Conservation (phyloP, 805 yeast genomes). For the Suhomyces faveliae region DNA sequence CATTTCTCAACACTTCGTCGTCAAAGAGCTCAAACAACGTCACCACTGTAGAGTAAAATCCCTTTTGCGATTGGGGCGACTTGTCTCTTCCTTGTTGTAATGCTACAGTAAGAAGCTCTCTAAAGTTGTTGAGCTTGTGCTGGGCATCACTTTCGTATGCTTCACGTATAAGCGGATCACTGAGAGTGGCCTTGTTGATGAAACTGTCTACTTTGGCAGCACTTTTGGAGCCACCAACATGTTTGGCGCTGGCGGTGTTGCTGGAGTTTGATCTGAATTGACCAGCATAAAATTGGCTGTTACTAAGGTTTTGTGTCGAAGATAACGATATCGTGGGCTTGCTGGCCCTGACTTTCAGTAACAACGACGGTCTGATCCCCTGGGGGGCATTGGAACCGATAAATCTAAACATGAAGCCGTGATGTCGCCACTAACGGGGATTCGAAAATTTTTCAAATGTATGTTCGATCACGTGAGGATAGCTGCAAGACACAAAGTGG, state of each 20-base stretch:
- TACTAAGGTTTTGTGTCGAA: background rate
- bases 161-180: constrained; percentile 24
- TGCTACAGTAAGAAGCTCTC: constrained; percentile 27
- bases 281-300: constrained; percentile 5
- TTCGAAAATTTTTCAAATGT: constrained; percentile 5
- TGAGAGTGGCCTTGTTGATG: constrained; percentile 17
- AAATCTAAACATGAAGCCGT: constrained; percentile 34
- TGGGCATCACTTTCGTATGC: constrained; percentile 18
- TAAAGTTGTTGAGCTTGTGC: constrained; percentile 25
- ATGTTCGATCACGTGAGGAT: constrained; percentile 5
- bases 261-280: constrained; percentile 22
- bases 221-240: constrained; percentile 2
- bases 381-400: constrained; percentile 37
- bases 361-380: constrained; percentile 35
- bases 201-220: constrained; percentile 17
- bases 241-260: constrained; percentile 6
- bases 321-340: constrained; percentile 10
- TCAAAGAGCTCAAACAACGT: constrained; percentile 8
- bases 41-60: constrained; percentile 6
- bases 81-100: constrained; percentile 14
- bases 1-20: constrained; percentile 17
- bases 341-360: constrained; percentile 37
- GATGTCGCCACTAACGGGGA: constrained; percentile 1
- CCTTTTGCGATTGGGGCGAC: constrained; percentile 5
- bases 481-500: constrained; percentile 1